Evolutionary conservation across 1,284 basidiomycete genomes (phyloP), one percentile per base, ranked within the genome.

Genomic region (Fomitopsis pinicola): DNA sequence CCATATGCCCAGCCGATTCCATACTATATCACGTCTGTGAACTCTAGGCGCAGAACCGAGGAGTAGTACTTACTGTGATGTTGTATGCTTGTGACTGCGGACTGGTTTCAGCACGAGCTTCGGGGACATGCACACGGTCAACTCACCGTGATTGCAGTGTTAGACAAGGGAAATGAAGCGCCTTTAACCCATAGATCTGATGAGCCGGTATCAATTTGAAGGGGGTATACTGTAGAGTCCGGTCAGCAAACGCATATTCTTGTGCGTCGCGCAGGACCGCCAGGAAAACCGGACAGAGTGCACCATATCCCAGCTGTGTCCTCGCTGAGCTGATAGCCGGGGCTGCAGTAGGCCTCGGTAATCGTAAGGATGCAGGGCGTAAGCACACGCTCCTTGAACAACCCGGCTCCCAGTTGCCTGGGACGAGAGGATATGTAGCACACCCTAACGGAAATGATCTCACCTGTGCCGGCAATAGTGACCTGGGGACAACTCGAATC

Each of bases 191-290:
- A 92, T n/a, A 93, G 78, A 74, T 93, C 91, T 61, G 83, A 91
- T 12, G 90, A 92, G 59, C 91, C 91, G 0, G 90, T 92, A 73
- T 93, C 91, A 52, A 93, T 76, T 72, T 92, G 91, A 7, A 92
- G 81, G 50, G 80, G 75, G 71, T 87, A 89, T 15, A 78, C 88
- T 90, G 52, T 52, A 28, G 4, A 35, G 1, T 17, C 7, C 14
- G 15, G 28, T 50, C 28, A 50, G 28, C 15, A 33, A 30, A 33
- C 14, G 28, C 48, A 17, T 15, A 3, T 15, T 50, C 28, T 15
- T 33, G 40, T 19, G 57, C 15, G 33, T 28, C 40, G 42, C 48
- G 12, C 38, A 14, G 30, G 30, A 22, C 22, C 30, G 8, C 30
- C 30, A 33, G 30, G 30, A 33, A 22, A 22, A 22, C 2, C 22